A percentile compares a stretch with the other conserved stretches of the same genome.
phyloP scores from a whole-genome alignment of 768 basidiomycete species.

The Lanmaoa pseudosensibilis region DNA sequence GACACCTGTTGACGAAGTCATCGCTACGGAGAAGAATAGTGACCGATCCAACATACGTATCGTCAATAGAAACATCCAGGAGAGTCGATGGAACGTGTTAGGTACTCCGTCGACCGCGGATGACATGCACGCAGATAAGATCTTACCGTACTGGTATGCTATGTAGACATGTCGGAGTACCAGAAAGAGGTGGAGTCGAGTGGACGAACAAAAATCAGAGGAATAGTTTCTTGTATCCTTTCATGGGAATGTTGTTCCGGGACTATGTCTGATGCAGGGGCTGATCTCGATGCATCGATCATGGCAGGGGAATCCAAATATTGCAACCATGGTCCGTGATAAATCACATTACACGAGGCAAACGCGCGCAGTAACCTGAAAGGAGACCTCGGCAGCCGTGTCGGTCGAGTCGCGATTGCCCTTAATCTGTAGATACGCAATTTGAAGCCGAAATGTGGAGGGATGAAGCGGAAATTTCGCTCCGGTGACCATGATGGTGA shows the following conservation, averaged over 20 bases:
- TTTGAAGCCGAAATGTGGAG: conserved; percentile 2
- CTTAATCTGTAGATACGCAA: conserved; percentile 1
- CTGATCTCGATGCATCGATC: conserved; percentile 7
- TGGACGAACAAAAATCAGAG: background rate
- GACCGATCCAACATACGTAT: background rate
- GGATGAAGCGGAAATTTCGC: background rate
- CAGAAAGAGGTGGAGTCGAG: background rate
- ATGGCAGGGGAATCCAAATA: background rate
- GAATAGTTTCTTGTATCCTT: background rate
- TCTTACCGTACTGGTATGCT: background rate
- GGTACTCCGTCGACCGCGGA: conserved; percentile 9
- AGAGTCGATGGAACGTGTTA: background rate
- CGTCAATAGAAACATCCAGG: background rate
- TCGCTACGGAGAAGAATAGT: background rate
- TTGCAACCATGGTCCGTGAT: background rate
- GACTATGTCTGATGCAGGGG: background rate
- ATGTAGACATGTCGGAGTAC: background rate
- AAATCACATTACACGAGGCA: conserved; percentile 13
- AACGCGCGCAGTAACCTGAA: conserved; percentile 4
- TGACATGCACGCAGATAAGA: background rate
- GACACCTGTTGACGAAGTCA: background rate
- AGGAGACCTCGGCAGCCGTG: background rate
- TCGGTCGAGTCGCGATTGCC: background rate
- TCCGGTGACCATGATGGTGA: conserved; percentile 11
- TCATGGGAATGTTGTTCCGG: background rate